phyloP scores from a whole-genome alignment of 148 eudicot species.

The Chenopodium album region DNA sequence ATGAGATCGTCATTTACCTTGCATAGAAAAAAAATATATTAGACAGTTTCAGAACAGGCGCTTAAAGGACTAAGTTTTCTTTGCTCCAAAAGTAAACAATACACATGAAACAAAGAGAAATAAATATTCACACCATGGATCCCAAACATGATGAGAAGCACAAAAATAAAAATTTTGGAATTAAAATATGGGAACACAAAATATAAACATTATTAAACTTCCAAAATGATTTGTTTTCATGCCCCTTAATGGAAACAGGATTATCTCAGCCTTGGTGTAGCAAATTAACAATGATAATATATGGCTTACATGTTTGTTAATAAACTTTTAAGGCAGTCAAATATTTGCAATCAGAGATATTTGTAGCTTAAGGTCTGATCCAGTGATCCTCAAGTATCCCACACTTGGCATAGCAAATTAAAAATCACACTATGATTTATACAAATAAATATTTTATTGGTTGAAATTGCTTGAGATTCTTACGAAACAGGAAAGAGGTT shows the following conservation, averaged over 20 bases:
- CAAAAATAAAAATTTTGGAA: background rate
- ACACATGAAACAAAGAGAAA: background rate
- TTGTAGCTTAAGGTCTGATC: too few species aligned
- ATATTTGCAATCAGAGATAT: background rate
- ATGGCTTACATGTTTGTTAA: background rate
- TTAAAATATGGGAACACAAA: background rate
- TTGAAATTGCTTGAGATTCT: background rate
- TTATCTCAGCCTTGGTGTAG: background rate
- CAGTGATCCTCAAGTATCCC: background rate
- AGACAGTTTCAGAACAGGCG: conserved; percentile 8
- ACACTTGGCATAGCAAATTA: background rate
- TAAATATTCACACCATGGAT: background rate
- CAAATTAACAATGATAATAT: background rate
- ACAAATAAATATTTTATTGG: background rate
- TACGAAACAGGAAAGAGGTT: too few species aligned
- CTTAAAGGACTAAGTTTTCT: background rate
- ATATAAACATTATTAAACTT: background rate
- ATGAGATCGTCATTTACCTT: conserved; percentile 76
- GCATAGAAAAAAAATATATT: conserved; percentile 11
- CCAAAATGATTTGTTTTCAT: background rate
- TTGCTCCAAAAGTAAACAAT: background rate
- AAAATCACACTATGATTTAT: background rate
- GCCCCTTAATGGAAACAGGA: background rate
- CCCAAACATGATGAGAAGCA: background rate
- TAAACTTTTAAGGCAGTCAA: background rate